Evolutionary conservation across 2,329 filamentous ascomycete species (phyloP).

Genomic region (Colletotrichum simmondsii): DNA sequence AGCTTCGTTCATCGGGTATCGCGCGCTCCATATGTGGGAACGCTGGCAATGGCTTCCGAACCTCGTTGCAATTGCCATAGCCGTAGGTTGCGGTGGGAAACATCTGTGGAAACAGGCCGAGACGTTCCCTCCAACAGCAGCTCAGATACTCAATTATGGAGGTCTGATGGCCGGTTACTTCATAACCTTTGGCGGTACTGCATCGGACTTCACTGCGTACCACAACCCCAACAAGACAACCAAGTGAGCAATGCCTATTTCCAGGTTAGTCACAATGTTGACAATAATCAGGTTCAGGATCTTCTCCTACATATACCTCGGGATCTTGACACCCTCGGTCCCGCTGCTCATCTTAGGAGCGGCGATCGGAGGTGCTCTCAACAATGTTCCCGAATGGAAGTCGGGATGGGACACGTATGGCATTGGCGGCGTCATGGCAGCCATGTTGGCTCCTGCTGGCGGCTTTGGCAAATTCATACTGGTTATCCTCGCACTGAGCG

Average conservation of each 20-base stretch:
- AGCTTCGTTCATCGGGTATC: conserved; percentile 66
- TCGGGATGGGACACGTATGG: conserved; percentile 43
- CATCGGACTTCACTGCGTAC: conserved; percentile 69
- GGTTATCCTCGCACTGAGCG: conserved; percentile 48
- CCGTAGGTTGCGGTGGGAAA: conserved; percentile 64
- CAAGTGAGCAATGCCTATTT: conserved; percentile 42
- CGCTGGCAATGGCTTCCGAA: conserved; percentile 68
- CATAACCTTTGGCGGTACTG: conserved; percentile 65
- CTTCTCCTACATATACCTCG: conserved; percentile 62
- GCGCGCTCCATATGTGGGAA: conserved; percentile 63
- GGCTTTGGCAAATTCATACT: conserved; percentile 51
- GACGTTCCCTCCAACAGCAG: conserved; percentile 47
- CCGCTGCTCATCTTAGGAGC: conserved; percentile 52
- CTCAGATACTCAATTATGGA: conserved; percentile 56
- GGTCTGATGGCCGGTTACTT: conserved; percentile 63
- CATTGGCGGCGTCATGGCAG: conserved; percentile 44
- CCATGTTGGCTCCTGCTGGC: conserved; percentile 44
- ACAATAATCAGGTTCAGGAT: conserved; percentile 44
- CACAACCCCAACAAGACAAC: conserved; percentile 55
- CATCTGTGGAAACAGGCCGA: conserved; percentile 58
- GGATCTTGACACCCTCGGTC: conserved; percentile 50
- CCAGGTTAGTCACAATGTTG: background rate
- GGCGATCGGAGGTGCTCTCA: conserved; percentile 48
- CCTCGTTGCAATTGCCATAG: conserved; percentile 61
- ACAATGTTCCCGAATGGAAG: conserved; percentile 44